Evolutionary conservation across 2,329 filamentous ascomycete species (phyloP).

Genomic region (Cladosporium sp.): DNA sequence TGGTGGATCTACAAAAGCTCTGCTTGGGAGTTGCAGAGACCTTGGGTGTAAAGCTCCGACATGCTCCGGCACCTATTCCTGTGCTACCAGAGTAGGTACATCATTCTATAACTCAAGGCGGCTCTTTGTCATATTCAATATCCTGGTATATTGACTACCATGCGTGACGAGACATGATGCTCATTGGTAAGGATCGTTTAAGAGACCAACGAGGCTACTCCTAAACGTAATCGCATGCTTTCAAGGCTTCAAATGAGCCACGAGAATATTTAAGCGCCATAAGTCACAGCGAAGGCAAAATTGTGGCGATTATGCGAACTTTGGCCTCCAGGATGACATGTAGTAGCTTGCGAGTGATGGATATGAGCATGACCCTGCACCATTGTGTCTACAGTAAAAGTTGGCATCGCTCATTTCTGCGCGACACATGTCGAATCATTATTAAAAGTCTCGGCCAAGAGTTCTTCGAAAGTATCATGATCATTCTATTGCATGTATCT

Average conservation of each 20-base stretch:
- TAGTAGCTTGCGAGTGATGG: no score
- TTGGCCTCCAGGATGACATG: no score
- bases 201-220: background rate
- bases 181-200: background rate
- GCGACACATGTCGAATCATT: background rate
- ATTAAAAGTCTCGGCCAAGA: background rate
- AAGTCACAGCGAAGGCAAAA: background rate
- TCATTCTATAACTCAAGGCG: background rate
- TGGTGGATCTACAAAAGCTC: background rate
- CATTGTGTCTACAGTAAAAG: no score
- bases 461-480: background rate
- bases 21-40: background rate
- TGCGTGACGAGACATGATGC: background rate
- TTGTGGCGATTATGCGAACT: no score
- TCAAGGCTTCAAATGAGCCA: background rate
- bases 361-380: no score
- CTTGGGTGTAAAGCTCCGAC: background rate
- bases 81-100: background rate
- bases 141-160: background rate
- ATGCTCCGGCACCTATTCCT: background rate
- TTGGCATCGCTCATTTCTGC: background rate
- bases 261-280: background rate
- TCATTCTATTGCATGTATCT: background rate
- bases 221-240: background rate
- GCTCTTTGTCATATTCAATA: no score